Evolutionary conservation across 345 rosid genomes (phyloP), one percentile per base, ranked within the genome.

Genomic region (Eucalyptus albens): DNA sequence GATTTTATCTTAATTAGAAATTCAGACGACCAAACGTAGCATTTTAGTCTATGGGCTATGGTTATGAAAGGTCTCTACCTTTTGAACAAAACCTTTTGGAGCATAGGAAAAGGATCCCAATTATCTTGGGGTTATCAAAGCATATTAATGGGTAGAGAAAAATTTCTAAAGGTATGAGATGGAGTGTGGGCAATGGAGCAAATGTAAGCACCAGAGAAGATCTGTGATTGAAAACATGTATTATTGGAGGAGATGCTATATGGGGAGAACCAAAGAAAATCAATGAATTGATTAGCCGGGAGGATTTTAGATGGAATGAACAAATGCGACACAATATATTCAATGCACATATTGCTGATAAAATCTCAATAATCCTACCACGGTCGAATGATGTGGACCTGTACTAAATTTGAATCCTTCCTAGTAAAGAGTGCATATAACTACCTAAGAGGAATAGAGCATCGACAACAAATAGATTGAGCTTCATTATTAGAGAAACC

Each of bases 1-100:
- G 2, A 53, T 53, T 1, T 53, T 8, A 53, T 53, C 5, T 0
- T 53, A 53, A 21, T 53, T 53, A 4, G 2, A 19, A 21, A 53
- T 53, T 53, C 1, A 53, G 59, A 53, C 0, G 2, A 53, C 1
- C 2, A 53, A 53, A 53, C 0, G 5, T 8, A 8, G 0, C 24
- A 1, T 53, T 53, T 53, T 53, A 21, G 11, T 53, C 2, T 53
- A 53, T 53, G 26, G 11, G 11, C 11, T 21, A 53, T 53, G 2
- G 8, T 60, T 60, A 26, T 60, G 67, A 60, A 60, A 60, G 7
- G 67, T 60, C 67, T 60, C 7, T 12, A 60, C 29, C 29, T 56
- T 56, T 8, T 12, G 4, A 60, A 27, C 67, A 26, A 26, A 12
- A 12, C 15, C 67, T 12, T 26, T 12, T 60, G 67, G 67, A 60